Evolutionary conservation across 2,329 filamentous ascomycete species (phyloP).

Genomic region (Microdochium paspali): DNA sequence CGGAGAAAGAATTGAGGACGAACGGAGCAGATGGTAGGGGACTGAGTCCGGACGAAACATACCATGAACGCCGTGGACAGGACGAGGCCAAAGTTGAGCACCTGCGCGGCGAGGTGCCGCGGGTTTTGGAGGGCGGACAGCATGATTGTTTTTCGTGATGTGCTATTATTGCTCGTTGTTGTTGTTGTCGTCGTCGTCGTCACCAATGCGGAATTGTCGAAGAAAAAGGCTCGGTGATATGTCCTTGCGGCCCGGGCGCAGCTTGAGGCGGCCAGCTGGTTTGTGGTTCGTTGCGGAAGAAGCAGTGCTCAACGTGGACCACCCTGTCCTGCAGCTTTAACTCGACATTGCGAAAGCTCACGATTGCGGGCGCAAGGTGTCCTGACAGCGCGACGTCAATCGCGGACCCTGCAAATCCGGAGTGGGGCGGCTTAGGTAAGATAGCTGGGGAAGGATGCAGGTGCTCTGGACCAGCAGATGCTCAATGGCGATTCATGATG

Average conservation of each 20-base stretch:
- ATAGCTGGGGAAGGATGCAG: no score
- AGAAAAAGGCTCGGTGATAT: no score
- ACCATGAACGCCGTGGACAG: conserved; percentile 89
- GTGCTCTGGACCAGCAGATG: no score
- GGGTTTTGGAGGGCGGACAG: conserved; percentile 62
- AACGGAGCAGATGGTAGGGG: conserved; percentile 1
- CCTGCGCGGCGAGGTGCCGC: conserved; percentile 70
- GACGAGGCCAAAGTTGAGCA: conserved; percentile 86
- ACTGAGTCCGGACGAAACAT: conserved; percentile 12
- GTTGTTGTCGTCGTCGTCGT: no score
- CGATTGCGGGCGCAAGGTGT: not conserved
- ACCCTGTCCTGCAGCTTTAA: not conserved
- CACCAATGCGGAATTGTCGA: not conserved
- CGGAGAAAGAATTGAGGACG: not conserved
- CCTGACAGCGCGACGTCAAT: conserved; percentile 1
- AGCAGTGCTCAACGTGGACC: no score
- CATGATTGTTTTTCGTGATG: conserved; percentile 40
- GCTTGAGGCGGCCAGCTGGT: no score
- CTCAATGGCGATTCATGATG: no score
- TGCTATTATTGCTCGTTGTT: not conserved
- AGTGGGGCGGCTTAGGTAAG: not conserved
- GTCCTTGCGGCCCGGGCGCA: no score
- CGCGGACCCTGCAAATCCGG: not conserved
- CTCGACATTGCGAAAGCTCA: not conserved
- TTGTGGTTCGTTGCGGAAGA: no score